A percentile compares a stretch with the other conserved stretches of the same genome.
Conservation (phyloP, 106 monocot species). For the Xerophyta viscosa region DNA sequence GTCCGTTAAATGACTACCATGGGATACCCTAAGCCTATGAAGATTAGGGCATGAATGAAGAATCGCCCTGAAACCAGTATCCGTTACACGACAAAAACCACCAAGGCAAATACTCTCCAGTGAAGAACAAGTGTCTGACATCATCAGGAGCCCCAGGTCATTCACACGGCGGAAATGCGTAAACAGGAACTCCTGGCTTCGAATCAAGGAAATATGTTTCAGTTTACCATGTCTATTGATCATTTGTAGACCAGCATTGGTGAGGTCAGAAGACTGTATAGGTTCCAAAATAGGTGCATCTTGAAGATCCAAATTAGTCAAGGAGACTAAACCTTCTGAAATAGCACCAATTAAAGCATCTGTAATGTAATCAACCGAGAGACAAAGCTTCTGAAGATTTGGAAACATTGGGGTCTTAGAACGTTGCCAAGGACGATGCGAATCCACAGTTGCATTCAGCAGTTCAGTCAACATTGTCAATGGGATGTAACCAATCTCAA, state of each 20-base stretch:
- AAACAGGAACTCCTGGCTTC: slow-evolving; percentile 77
- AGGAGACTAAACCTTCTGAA: slow-evolving; percentile 47
- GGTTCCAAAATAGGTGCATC: slow-evolving; percentile 83
- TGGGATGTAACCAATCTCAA: slow-evolving; percentile 86
- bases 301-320: slow-evolving; percentile 82
- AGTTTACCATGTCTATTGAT: slow-evolving; percentile 61
- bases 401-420: slow-evolving; percentile 39
- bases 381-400: slow-evolving; percentile 67
- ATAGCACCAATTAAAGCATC: slow-evolving; percentile 54
- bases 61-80: slow-evolving; percentile 82
- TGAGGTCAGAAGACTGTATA: slow-evolving; percentile 45
- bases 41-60: slow-evolving; percentile 72
- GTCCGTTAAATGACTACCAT: slow-evolving; percentile 91
- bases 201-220: slow-evolving; percentile 78
- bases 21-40: slow-evolving; percentile 57
- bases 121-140: slow-evolving; percentile 64
- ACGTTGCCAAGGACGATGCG: slow-evolving; percentile 7
- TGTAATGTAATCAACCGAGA: slow-evolving; percentile 78
- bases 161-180: slow-evolving; percentile 81
- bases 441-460: slow-evolving; percentile 22
- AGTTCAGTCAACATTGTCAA: slow-evolving; percentile 47
- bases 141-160: slow-evolving; percentile 75
- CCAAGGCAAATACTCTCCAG: slow-evolving; percentile 82
- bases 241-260: slow-evolving; percentile 74
- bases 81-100: slow-evolving; percentile 91